Percentiles rank a stretch among this genome's conserved stretches.
Evolutionary conservation across 1,139 yeast species (phyloP).

Genomic region (Lodderomyces margitis): DNA sequence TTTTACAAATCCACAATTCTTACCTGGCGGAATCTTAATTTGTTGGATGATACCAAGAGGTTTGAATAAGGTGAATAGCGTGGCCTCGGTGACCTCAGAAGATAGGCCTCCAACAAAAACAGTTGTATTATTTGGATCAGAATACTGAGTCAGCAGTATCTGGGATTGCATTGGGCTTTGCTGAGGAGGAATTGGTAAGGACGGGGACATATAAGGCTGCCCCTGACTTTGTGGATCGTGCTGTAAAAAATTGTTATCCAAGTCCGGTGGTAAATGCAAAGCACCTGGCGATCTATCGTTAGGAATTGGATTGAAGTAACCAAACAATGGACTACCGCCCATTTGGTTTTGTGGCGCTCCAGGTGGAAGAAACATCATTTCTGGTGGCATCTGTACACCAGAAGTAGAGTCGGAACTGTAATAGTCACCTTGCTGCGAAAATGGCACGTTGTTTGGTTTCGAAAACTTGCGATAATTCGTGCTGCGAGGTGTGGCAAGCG

Average conservation of each 20-base stretch:
- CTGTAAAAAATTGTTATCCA: not conserved
- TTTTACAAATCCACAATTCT: conserved; percentile 92
- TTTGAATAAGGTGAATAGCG: conserved; percentile 68
- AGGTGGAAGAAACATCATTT: conserved; percentile 19
- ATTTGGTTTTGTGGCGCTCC: conserved; percentile 4
- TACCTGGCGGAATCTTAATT: conserved; percentile 87
- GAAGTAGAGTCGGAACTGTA: conserved; percentile 8
- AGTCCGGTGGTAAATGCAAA: not conserved
- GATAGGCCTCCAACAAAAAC: conserved; percentile 94
- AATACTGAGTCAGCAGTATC: conserved; percentile 39
- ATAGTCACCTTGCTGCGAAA: conserved; percentile 2
- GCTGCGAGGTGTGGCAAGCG: conserved; percentile 61
- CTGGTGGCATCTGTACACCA: conserved; percentile 13
- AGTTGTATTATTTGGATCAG: conserved; percentile 84
- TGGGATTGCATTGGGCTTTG: conserved; percentile 23
- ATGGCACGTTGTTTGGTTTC: conserved; percentile 5
- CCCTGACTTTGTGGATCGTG: not conserved
- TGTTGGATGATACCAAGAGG: conserved; percentile 84
- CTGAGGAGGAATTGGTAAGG: conserved; percentile 4
- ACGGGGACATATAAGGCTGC: conserved; percentile 2
- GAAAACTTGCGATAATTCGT: conserved; percentile 14
- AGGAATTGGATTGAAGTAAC: conserved; percentile 11
- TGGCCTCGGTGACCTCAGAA: conserved; percentile 71
- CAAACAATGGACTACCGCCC: conserved; percentile 12
- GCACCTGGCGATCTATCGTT: conserved; percentile 1